Conservation (phyloP, 371 early-diverging fungal genomes). For the Vairimorpha necatrix region DNA sequence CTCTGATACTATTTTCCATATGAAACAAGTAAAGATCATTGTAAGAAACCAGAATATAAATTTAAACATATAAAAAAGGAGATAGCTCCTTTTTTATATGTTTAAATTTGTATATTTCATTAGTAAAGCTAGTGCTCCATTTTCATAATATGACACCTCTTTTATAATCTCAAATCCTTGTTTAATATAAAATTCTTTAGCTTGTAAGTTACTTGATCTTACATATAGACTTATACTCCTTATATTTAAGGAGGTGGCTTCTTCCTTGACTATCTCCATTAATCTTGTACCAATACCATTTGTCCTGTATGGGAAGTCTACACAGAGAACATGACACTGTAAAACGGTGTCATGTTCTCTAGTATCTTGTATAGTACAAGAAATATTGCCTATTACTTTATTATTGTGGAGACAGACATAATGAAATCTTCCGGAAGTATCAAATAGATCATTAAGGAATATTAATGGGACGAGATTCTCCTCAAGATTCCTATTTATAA, state of each 20-base stretch:
- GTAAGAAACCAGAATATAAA: no score
- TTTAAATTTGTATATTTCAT: neutral
- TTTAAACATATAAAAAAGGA: no score
- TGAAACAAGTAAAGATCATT: no score
- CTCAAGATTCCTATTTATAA: neutral
- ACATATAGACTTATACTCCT: constrained; percentile 82
- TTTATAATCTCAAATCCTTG: constrained; percentile 56
- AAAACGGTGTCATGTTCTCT: no score
- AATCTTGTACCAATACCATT: neutral
- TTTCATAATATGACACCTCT: neutral
- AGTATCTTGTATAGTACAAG: neutral
- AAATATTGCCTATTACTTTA: neutral
- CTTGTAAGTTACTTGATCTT: constrained; percentile 82
- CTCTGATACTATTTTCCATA: no score
- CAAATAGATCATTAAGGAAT: neutral
- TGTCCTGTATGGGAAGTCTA: neutral
- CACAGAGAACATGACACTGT: neutral
- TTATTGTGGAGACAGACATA: neutral
- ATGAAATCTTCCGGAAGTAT: neutral
- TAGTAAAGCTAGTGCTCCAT: neutral
- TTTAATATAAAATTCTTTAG: constrained; percentile 84
- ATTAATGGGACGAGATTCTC: neutral
- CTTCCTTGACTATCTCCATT: neutral
- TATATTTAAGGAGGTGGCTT: neutral
- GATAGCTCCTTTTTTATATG: neutral